Evolutionary conservation across 495 filamentous ascomycete species (phyloP), one percentile per base, ranked within the genome.

Genomic region (Penicillium bovifimosum): DNA sequence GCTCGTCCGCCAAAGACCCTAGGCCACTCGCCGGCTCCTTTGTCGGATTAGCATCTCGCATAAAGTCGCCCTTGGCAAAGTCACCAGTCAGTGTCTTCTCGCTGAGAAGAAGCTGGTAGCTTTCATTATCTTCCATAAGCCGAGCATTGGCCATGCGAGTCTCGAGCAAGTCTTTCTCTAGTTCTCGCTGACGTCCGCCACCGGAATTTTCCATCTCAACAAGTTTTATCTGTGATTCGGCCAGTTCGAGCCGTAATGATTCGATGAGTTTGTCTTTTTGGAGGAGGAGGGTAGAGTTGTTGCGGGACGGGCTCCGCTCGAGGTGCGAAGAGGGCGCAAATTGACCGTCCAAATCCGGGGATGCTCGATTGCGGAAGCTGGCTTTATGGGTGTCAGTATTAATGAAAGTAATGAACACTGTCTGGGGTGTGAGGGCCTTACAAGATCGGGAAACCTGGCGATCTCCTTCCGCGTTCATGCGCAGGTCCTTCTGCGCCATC

Each of bases 231-330:
- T 98, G 92, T 13, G 87, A 86, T 62, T 96, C 93, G 24, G 93
- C 92, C 18, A 98, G 78, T 65, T 98, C 92, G 9, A 96, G 79
- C 42, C 91, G 80, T 48, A 98, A 76, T 2, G 86, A 90, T 63
- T 98, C 91, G 58, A 98, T 96, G 49, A 98, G 66, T 64, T 91
- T 95, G 69, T 97, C 92, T 69, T 97, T 98, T 69, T 96, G 91
- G 55, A 92, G 76, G 17, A 96, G 73, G 24, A 96, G 74, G 59
- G 89, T 93, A 10, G 88, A 91, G 62, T 87, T 92, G 57, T 89
- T 92, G 42, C 85, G 81, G 26, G 91, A 88, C 56, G 90, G 82
- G 74, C 84, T 88, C 36, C 87, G 83, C 62, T 91, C 83, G 49
- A 91, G 63, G 4, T 86, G 85, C 29, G 86, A 83, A 4, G 90